phyloP scores from a whole-genome alignment of 805 yeast species.

The Pichia nakasei region DNA sequence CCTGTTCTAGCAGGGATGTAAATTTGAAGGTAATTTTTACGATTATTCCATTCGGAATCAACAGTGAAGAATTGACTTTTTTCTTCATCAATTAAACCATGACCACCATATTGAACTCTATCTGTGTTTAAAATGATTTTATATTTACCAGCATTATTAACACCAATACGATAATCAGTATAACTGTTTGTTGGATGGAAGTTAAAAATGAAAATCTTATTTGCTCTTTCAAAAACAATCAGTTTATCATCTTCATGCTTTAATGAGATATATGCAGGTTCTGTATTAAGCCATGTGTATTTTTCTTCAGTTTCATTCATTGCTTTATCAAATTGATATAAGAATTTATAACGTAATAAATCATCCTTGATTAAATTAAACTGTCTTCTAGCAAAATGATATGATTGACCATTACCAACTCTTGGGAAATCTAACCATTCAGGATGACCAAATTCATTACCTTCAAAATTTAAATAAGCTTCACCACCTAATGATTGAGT shows the following conservation, averaged over 20 bases:
- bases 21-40: slow-evolving; percentile 69
- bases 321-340: slow-evolving; percentile 76
- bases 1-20: slow-evolving; percentile 75
- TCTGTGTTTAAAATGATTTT: slow-evolving; percentile 71
- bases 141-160: slow-evolving; percentile 70
- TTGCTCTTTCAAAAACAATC: slow-evolving; percentile 81
- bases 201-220: slow-evolving; percentile 77
- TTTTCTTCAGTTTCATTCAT: slow-evolving; percentile 70
- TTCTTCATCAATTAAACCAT: slow-evolving; percentile 53
- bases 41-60: slow-evolving; percentile 69
- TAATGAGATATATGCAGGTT: slow-evolving; percentile 77
- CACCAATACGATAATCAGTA: slow-evolving; percentile 86
- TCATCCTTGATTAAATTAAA: slow-evolving; percentile 80
- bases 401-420: slow-evolving; percentile 76
- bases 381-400: slow-evolving; percentile 92
- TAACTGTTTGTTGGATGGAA: slow-evolving; percentile 81
- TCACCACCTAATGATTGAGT: slow-evolving; percentile 95
- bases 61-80: slow-evolving; percentile 56
- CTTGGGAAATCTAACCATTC: slow-evolving; percentile 99
- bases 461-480: slow-evolving; percentile 92
- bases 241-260: slow-evolving; percentile 88
- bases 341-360: slow-evolving; percentile 65
- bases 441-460: slow-evolving; percentile 98
- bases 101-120: slow-evolving; percentile 69
- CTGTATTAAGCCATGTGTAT: slow-evolving; percentile 60